These are phyloP conservation scores for Pyrrhoderma noxium DNA, from an alignment of 1,284 basidiomycete genomes.

Conservation along the genomic window DNA sequence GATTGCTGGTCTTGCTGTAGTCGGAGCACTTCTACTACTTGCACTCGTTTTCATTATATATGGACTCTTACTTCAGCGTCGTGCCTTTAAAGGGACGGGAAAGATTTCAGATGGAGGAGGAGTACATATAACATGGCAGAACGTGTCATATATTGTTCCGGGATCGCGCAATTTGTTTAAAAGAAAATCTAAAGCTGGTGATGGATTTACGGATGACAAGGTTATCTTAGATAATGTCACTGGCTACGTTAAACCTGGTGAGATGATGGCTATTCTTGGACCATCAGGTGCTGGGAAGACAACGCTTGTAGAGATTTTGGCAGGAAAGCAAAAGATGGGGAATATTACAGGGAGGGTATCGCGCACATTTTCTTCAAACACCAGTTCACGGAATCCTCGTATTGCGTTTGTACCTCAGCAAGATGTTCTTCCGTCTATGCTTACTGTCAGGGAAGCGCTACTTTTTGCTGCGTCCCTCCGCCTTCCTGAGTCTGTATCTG, in stretches of 20 bases:
- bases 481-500: conserved; percentile 71
- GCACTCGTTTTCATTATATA: conserved; percentile 51
- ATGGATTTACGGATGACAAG: conserved; percentile 39
- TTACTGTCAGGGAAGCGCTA: conserved; percentile 80
- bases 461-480: conserved; percentile 79
- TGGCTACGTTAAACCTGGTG: conserved; percentile 66
- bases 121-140: conserved; percentile 61
- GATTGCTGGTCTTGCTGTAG: conserved; percentile 79
- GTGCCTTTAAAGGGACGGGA: conserved; percentile 41
- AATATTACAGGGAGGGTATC: conserved; percentile 56
- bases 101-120: conserved; percentile 30
- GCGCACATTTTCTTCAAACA: conserved; percentile 37
- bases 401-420: conserved; percentile 85
- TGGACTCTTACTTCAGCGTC: conserved; percentile 55
- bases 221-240: conserved; percentile 65
- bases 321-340: conserved; percentile 69
- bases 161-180: conserved; percentile 23
- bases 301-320: conserved; percentile 78
- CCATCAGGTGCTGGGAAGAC: conserved; percentile 86
- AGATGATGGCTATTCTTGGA: conserved; percentile 82
- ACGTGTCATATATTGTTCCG: conserved; percentile 62
- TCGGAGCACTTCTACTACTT: conserved; percentile 58
- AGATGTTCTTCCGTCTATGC: conserved; percentile 70
- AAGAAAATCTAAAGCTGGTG: conserved; percentile 2
- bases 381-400: conserved; percentile 32